Conservation (phyloP, 805 yeast genomes). For the Tetrapisispora arboricola region DNA sequence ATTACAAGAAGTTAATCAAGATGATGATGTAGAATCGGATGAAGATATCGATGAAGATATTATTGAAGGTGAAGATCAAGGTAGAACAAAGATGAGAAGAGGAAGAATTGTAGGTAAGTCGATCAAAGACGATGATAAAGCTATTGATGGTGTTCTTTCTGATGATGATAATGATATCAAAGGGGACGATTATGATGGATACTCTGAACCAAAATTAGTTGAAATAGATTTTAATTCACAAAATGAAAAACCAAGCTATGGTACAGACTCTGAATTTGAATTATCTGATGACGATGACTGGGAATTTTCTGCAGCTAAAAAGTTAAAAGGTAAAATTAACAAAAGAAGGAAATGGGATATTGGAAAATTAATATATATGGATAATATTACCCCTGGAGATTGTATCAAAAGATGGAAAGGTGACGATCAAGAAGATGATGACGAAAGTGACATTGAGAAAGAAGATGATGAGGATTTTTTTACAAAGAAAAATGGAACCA, state of each 20-base stretch:
- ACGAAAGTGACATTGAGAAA: slow-evolving; percentile 31
- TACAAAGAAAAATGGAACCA: slow-evolving; percentile 36
- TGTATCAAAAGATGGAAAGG: slow-evolving; percentile 63
- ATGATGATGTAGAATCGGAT: slow-evolving; percentile 23
- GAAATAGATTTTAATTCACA: slow-evolving; percentile 38
- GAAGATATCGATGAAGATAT: slow-evolving; percentile 25
- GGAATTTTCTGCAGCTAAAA: slow-evolving; percentile 43
- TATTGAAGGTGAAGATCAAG: slow-evolving; percentile 34
- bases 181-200: slow-evolving; percentile 24
- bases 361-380: slow-evolving; percentile 68
- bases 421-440: slow-evolving; percentile 37
- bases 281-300: slow-evolving; percentile 33
- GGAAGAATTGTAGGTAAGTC: slow-evolving; percentile 50
- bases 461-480: slow-evolving; percentile 43
- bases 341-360: slow-evolving; percentile 61
- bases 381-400: slow-evolving; percentile 63
- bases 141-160: slow-evolving; percentile 35
- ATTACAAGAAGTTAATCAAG: slow-evolving; percentile 36
- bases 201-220: slow-evolving; percentile 36
- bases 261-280: slow-evolving; percentile 44
- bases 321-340: slow-evolving; percentile 42
- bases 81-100: slow-evolving; percentile 55
- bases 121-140: slow-evolving; percentile 36
- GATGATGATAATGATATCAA: slow-evolving; percentile 32
- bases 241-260: slow-evolving; percentile 34